Evolutionary conservation across 345 rosid genomes (phyloP).

Genomic region (Lagerstroemia speciosa): DNA sequence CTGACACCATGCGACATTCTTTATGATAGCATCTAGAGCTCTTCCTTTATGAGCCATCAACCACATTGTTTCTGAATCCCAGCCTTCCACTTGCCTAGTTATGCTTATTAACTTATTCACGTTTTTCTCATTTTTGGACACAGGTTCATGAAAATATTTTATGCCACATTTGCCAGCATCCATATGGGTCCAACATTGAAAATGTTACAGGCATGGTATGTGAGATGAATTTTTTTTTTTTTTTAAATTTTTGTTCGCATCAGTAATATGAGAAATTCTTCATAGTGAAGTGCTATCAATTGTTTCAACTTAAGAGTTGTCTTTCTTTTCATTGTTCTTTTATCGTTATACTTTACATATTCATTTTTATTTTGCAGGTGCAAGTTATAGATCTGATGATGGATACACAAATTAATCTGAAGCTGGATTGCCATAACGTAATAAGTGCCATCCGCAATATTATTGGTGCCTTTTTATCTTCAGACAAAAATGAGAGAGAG

Average conservation of each 20-base stretch:
- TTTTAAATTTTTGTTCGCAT: too few relatives aligned
- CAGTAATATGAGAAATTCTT: constrained; percentile 1
- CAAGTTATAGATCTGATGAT: constrained; percentile 41
- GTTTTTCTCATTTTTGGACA: constrained; percentile 6
- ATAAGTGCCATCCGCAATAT: constrained; percentile 44
- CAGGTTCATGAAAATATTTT: constrained; percentile 64
- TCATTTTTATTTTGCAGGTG: constrained; percentile 34
- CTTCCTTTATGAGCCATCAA: too few relatives aligned
- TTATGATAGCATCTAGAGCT: too few relatives aligned
- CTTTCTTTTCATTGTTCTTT: neutral
- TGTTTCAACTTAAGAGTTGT: neutral
- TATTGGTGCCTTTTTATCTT: constrained; percentile 33
- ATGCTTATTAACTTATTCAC: neutral
- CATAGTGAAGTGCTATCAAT: neutral
- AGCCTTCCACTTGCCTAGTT: too few relatives aligned
- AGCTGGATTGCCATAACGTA: constrained; percentile 56
- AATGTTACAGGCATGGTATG: constrained; percentile 61
- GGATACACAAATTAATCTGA: constrained; percentile 36
- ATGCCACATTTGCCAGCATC: constrained; percentile 48
- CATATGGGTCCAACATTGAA: constrained; percentile 38
- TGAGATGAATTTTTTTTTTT: constrained; percentile 1
- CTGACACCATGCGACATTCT: too few relatives aligned
- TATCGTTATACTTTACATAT: constrained; percentile 1
- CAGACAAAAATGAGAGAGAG: constrained; percentile 15
- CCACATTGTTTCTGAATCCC: too few relatives aligned